Evolutionary conservation across 768 basidiomycete genomes (phyloP).

Genomic region (Suillus fuscotomentosus): DNA sequence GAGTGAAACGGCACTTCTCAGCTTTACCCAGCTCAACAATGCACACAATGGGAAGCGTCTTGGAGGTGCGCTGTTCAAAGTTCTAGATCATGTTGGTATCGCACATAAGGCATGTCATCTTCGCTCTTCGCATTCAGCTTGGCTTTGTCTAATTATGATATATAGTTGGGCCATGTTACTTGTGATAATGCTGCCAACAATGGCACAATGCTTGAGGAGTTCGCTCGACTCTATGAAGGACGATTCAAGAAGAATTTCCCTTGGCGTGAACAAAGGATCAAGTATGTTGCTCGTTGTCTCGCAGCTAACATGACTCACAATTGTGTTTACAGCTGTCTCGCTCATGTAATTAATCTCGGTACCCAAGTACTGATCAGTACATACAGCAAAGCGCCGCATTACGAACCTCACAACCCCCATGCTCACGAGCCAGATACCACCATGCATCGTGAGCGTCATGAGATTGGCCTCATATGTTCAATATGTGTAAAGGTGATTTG

Average conservation of each 20-base stretch:
- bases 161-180: conserved; percentile 27
- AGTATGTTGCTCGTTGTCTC: neutral
- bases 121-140: neutral
- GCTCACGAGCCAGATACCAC: neutral
- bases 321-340: conserved; percentile 25
- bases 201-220: conserved; percentile 32
- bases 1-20: conserved; percentile 30
- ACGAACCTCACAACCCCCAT: neutral
- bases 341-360: conserved; percentile 34
- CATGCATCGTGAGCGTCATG: conserved; percentile 11
- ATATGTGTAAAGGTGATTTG: conserved; percentile 12
- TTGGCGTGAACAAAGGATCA: neutral
- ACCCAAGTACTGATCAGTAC: conserved; percentile 28
- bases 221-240: conserved; percentile 12
- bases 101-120: conserved; percentile 21
- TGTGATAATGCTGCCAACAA: conserved; percentile 40
- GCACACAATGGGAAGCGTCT: conserved; percentile 31
- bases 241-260: neutral
- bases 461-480: conserved; percentile 18
- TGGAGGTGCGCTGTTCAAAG: conserved; percentile 36
- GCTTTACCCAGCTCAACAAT: conserved; percentile 37
- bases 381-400: neutral
- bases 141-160: neutral
- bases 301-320: neutral
- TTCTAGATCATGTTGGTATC: conserved; percentile 26